Evolutionary conservation across 2,329 filamentous ascomycete species (phyloP).

Genomic region (Arthrobotrys sinensis): DNA sequence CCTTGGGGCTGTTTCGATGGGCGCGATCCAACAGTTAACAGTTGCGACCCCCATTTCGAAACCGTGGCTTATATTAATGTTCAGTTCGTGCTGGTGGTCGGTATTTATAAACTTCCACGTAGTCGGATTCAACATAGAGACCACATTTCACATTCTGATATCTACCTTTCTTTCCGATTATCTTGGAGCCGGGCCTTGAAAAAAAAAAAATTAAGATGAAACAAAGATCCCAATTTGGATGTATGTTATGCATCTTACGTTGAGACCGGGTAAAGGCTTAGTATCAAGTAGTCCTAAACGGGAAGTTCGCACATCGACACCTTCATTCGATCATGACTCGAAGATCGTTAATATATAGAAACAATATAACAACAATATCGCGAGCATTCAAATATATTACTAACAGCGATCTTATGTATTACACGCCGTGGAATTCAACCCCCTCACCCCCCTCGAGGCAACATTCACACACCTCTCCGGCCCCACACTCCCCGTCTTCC

Average conservation of each 20-base stretch:
- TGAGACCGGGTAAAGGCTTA: too few species aligned
- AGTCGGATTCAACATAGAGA: background rate
- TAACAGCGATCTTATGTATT: background rate
- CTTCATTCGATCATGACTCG: too few species aligned
- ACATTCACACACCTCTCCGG: conserved; percentile 65
- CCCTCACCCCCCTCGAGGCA: conserved; percentile 64
- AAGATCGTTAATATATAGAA: too few species aligned
- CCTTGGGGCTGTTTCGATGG: background rate
- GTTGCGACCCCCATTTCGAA: conserved; percentile 5
- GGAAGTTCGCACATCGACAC: too few species aligned
- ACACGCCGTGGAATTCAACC: conserved; percentile 61
- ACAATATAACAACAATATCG: too few species aligned
- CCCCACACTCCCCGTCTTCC: conserved; percentile 62
- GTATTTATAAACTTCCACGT: conserved; percentile 12
- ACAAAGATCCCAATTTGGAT: too few species aligned
- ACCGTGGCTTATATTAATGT: background rate
- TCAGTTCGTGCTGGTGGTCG: too few species aligned
- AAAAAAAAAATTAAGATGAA: too few species aligned
- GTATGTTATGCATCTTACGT: background rate
- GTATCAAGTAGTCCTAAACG: too few species aligned
- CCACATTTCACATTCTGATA: background rate
- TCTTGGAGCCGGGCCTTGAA: background rate
- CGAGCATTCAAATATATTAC: too few species aligned
- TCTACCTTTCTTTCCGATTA: background rate
- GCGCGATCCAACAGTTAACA: background rate